phyloP scores from a whole-genome alignment of 768 basidiomycete species.

The Tremella fuciformis region DNA sequence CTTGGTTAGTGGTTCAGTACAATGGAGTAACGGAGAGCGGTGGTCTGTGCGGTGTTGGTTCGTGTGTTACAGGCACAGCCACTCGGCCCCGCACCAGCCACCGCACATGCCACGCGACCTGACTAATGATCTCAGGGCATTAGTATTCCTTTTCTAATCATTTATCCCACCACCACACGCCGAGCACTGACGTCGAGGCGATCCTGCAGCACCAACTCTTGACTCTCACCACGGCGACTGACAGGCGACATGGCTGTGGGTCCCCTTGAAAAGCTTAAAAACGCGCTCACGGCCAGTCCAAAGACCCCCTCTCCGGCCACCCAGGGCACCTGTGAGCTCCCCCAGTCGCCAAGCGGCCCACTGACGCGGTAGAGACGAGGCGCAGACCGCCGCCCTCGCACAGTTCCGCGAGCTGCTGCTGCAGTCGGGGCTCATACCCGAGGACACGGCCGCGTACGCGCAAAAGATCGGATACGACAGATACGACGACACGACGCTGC shows the following conservation, averaged over 20 bases:
- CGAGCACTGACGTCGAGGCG: not conserved
- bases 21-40: too few species aligned
- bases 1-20: not conserved
- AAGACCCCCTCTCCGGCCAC: slow-evolving; percentile 65
- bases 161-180: too few species aligned
- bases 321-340: slow-evolving; percentile 66
- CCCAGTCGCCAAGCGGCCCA: not conserved
- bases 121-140: too few species aligned
- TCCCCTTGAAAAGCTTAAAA: not conserved
- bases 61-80: too few species aligned
- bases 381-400: slow-evolving; percentile 65
- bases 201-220: not conserved
- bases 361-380: slow-evolving; percentile 27
- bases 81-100: too few species aligned
- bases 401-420: slow-evolving; percentile 66
- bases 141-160: too few species aligned
- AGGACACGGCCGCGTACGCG: slow-evolving; percentile 24
- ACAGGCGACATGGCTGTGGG: slow-evolving; percentile 17
- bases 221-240: not conserved
- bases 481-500: slow-evolving; percentile 52
- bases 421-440: slow-evolving; percentile 44
- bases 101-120: too few species aligned
- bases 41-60: too few species aligned
- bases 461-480: slow-evolving; percentile 45
- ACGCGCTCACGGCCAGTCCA: slow-evolving; percentile 21